A percentile compares a stretch with the other conserved stretches of the same genome.
Evolutionary conservation across 768 basidiomycete species (phyloP).

Genomic region (Naganishia friedmannii): DNA sequence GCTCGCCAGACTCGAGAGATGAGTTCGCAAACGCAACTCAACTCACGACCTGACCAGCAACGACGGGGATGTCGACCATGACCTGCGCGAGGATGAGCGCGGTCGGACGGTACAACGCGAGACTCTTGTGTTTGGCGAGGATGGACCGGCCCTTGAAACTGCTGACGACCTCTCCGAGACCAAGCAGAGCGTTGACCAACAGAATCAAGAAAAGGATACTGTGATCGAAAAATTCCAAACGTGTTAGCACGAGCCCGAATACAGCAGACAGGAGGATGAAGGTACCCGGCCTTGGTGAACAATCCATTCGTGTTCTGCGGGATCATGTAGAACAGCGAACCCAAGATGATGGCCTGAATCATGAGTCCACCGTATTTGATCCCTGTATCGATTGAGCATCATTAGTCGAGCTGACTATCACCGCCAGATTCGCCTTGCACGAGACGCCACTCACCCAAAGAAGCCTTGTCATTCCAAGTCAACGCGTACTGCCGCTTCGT

Average conservation of each 20-base stretch:
- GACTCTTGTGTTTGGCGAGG: conserved; percentile 48
- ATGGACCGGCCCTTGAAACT: conserved; percentile 49
- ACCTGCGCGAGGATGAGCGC: conserved; percentile 55
- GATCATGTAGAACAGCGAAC: conserved; percentile 37
- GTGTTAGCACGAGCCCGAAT: conserved; percentile 17
- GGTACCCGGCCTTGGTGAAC: conserved; percentile 26
- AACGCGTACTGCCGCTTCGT: conserved; percentile 36
- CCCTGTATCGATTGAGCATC: conserved; percentile 1
- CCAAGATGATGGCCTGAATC: conserved; percentile 38
- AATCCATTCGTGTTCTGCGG: conserved; percentile 28
- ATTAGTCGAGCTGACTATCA: not conserved
- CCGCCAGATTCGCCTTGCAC: not conserved
- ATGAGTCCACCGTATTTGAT: conserved; percentile 32
- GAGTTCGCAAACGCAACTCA: conserved; percentile 18
- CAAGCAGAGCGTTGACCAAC: conserved; percentile 27
- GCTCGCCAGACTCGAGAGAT: conserved; percentile 1
- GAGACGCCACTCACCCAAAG: conserved; percentile 27
- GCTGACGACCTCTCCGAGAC: conserved; percentile 44
- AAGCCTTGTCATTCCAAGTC: conserved; percentile 39
- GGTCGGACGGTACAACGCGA: conserved; percentile 50
- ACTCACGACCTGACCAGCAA: conserved; percentile 30
- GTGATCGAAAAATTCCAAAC: not conserved
- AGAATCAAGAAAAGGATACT: conserved; percentile 34
- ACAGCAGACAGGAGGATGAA: conserved; percentile 11
- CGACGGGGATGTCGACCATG: conserved; percentile 55